Evolutionary conservation across 208 protist genomes (phyloP).

Genomic region (Trypanosoma congolense): DNA sequence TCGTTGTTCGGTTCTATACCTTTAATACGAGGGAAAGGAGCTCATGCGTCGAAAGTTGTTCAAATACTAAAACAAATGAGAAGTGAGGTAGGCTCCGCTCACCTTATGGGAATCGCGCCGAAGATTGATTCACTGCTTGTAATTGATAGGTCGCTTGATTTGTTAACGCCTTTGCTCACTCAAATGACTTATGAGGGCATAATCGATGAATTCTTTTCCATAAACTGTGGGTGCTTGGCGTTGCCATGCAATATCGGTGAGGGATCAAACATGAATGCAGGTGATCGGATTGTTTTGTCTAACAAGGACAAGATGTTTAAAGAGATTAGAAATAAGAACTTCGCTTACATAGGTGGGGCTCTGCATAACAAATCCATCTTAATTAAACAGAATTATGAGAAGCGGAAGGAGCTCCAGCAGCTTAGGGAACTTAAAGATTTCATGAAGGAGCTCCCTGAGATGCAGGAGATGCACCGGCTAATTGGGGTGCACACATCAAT

Average conservation of each 20-base stretch:
- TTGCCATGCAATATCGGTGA: slow-evolving; percentile 76
- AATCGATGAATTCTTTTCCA: slow-evolving; percentile 77
- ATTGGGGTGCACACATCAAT: slow-evolving; percentile 78
- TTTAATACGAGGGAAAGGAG: slow-evolving; percentile 54
- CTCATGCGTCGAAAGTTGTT: slow-evolving; percentile 51
- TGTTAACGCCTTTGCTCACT: slow-evolving; percentile 79
- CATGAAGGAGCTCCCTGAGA: slow-evolving; percentile 78
- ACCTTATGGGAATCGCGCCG: slow-evolving; percentile 36
- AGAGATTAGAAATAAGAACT: slow-evolving; percentile 78
- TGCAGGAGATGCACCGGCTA: slow-evolving; percentile 80
- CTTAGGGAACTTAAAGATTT: slow-evolving; percentile 87
- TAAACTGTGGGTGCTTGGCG: slow-evolving; percentile 42
- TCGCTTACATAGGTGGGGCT: slow-evolving; percentile 55
- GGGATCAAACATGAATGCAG: slow-evolving; percentile 24
- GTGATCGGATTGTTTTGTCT: slow-evolving; percentile 35
- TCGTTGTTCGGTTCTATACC: slow-evolving; percentile 54
- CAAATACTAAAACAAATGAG: slow-evolving; percentile 64
- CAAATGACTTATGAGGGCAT: slow-evolving; percentile 90
- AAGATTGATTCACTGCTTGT: slow-evolving; percentile 74
- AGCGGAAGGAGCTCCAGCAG: slow-evolving; percentile 76
- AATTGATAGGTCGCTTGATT: slow-evolving; percentile 76
- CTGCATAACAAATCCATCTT: slow-evolving; percentile 82
- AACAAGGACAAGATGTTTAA: slow-evolving; percentile 66
- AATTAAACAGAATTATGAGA: slow-evolving; percentile 86
- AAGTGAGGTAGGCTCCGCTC: slow-evolving; percentile 59